Conservation (phyloP, 106 monocot genomes). For the Dendrobium chrysotoxum region DNA sequence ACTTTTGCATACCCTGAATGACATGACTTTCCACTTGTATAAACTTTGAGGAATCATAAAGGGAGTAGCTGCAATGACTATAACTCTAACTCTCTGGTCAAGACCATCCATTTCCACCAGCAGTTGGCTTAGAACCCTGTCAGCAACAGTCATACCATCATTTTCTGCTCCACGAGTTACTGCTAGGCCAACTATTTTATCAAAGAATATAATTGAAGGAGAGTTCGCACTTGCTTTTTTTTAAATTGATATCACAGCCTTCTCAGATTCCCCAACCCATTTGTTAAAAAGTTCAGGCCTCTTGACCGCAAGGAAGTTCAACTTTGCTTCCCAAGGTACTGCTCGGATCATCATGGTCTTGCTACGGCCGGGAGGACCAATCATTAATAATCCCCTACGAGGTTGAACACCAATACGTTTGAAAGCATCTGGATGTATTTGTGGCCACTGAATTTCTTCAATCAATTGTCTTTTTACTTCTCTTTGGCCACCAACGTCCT, state of each 20-base stretch:
- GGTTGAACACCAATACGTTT: slow-evolving; percentile 60
- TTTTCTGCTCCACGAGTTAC: slow-evolving; percentile 69
- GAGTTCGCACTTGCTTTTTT: slow-evolving; percentile 84
- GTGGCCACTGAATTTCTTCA: slow-evolving; percentile 82
- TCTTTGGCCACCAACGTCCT: slow-evolving; percentile 88
- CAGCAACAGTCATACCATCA: slow-evolving; percentile 81
- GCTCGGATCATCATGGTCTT: slow-evolving; percentile 94
- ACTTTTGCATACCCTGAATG: no score
- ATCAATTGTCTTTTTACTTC: slow-evolving; percentile 73
- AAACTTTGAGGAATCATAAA: no score
- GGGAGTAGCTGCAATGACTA: no score
- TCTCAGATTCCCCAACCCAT: slow-evolving; percentile 99
- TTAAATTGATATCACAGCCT: slow-evolving; percentile 82
- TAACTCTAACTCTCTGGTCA: no score
- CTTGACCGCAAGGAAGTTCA: slow-evolving; percentile 94
- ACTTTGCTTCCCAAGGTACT: slow-evolving; percentile 92
- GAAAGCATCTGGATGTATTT: slow-evolving; percentile 64
- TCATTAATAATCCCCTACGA: slow-evolving; percentile 68
- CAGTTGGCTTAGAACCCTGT: slow-evolving; percentile 83
- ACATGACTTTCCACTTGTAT: no score
- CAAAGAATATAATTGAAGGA: slow-evolving; percentile 99
- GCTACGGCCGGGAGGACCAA: slow-evolving; percentile 96
- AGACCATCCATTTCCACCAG: slow-evolving; percentile 93
- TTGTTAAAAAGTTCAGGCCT: slow-evolving; percentile 94
- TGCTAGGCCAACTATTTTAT: slow-evolving; percentile 96